Evolutionary conservation across 1,284 basidiomycete genomes (phyloP), one percentile per base, ranked within the genome.

Genomic region (Ceratobasidium sp.): DNA sequence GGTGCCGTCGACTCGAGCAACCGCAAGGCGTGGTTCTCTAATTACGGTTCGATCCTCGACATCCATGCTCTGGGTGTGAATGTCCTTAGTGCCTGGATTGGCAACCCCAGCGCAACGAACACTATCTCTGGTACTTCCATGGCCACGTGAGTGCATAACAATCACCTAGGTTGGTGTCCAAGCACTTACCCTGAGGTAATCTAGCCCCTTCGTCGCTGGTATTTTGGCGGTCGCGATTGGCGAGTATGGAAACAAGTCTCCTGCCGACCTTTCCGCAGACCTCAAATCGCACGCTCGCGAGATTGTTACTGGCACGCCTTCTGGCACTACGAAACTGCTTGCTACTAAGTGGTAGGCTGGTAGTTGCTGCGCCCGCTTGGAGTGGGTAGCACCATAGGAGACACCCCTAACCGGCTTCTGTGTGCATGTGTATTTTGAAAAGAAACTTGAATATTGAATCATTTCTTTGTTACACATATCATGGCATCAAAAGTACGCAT

Each of bases 1-100:
- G 95, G 92, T 77, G 94, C 94, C 29, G 92, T 92, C 4, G 92
- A 92, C 66, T 94, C 97, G 80, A 95, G 97, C 80, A 90, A 91
- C 76, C 51, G 66, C 62, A 89, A 92, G 73, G 95, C 95, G 39
- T 95, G 94, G 86, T 96, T 96, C 86, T 92, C 90, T 80, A 94
- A 94, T 85, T 85, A 85, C 77, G 92, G 92, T 58, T 76, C 83
- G 77, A 51, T 63, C 29, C 19, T 75, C 27, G 75, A 76, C 31
- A 49, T 76, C 46, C 83, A 69, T 72, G 54, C 75, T n/a, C 79
- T 80, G 79, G 88, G 89, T 77, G 83, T 94, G 77, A 92, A 92
- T 85, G 93, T 95, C 80, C 83, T 90, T 2, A 93, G 92, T 41
- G 93, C 91, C 75, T 95, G 88, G 85, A 92, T 85, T 76, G 87